Evolutionary conservation across 768 basidiomycete genomes (phyloP).

Genomic region (Pleurotus salmoneostramineus): DNA sequence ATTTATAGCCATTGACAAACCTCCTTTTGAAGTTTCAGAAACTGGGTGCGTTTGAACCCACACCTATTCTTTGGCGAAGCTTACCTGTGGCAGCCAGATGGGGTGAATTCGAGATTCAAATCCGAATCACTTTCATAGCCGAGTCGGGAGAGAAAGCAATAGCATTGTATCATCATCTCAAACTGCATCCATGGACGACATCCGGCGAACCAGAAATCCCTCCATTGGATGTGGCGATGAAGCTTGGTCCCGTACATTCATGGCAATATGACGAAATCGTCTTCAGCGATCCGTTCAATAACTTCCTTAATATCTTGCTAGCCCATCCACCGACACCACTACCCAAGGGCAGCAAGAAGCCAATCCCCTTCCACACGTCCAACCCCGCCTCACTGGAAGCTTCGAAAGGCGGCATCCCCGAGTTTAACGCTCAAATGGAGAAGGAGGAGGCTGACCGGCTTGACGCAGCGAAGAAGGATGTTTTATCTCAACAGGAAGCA

Average conservation of each 20-base stretch:
- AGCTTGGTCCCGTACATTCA: slow-evolving; percentile 79
- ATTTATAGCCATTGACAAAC: slow-evolving; percentile 76
- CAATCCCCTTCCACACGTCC: slow-evolving; percentile 72
- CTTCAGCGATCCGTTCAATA: slow-evolving; percentile 88
- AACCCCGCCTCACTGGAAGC: slow-evolving; percentile 52
- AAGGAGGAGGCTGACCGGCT: slow-evolving; percentile 79
- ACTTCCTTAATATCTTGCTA: slow-evolving; percentile 79
- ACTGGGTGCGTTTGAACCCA: slow-evolving; percentile 65
- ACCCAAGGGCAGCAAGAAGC: slow-evolving; percentile 55
- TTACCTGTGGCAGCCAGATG: slow-evolving; percentile 46
- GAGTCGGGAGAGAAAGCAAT: slow-evolving; percentile 93
- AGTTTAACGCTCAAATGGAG: slow-evolving; percentile 85
- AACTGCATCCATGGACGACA: slow-evolving; percentile 85
- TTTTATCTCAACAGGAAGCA: slow-evolving; percentile 74
- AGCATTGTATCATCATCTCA: slow-evolving; percentile 87
- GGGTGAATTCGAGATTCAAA: slow-evolving; percentile 98
- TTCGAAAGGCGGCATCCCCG: slow-evolving; percentile 67
- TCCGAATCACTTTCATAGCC: slow-evolving; percentile 82
- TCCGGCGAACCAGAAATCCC: slow-evolving; percentile 64
- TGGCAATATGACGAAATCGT: slow-evolving; percentile 99
- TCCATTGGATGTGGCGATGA: slow-evolving; percentile 61
- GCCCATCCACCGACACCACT: slow-evolving; percentile 82
- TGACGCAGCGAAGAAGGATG: slow-evolving; percentile 67
- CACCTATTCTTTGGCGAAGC: not conserved
- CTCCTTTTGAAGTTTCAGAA: slow-evolving; percentile 93